Evolutionary conservation across 495 filamentous ascomycete species (phyloP).

Genomic region (Aspergillus biplanus): DNA sequence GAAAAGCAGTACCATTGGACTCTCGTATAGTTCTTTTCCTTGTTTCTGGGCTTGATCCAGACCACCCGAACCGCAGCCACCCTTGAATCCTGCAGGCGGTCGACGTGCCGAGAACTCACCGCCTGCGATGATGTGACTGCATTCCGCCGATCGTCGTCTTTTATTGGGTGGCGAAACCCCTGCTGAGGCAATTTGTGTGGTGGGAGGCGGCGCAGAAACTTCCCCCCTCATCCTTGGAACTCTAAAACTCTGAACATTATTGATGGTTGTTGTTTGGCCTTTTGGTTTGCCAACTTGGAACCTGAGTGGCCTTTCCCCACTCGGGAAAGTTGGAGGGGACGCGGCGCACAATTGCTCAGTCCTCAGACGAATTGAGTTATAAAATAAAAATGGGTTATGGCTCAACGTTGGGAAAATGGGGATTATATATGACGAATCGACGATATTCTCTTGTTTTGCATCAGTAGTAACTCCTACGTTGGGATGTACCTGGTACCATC

Average conservation of each 20-base stretch:
- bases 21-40: not conserved
- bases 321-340: not conserved
- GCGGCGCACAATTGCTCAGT: not conserved
- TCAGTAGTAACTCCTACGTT: too few species aligned
- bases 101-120: constrained; percentile 1
- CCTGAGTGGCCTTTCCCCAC: not conserved
- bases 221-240: constrained; percentile 1
- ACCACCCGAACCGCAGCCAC: constrained; percentile 3
- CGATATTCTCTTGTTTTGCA: too few species aligned
- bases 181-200: constrained; percentile 1
- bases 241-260: not conserved
- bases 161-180: constrained; percentile 12
- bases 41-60: constrained; percentile 6
- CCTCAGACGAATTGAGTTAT: too few species aligned
- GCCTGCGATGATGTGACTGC: constrained; percentile 13
- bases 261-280: not conserved
- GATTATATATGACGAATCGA: too few species aligned
- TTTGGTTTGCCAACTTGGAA: not conserved
- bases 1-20: not conserved
- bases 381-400: too few species aligned
- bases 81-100: constrained; percentile 3
- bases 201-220: not conserved
- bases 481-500: too few species aligned
- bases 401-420: too few species aligned
- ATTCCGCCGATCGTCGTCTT: constrained; percentile 1